Evolutionary conservation across 1,139 yeast genomes (phyloP), one percentile per base, ranked within the genome.

Genomic region (Williopsis jadinii): DNA sequence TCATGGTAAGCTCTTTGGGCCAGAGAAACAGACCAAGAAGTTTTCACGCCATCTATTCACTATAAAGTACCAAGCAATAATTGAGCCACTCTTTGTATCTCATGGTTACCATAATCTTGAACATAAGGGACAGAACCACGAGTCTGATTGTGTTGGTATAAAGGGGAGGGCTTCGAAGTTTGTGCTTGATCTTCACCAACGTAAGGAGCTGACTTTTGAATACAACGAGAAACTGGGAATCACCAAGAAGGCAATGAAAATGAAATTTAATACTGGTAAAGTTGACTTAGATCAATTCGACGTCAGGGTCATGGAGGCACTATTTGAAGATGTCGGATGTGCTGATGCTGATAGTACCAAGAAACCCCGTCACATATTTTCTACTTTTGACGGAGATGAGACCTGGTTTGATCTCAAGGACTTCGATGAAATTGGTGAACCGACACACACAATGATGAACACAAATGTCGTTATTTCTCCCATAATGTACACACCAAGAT

Each of bases 341-440:
- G 50, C 55, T 72, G 36, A 72, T 5, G 29, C 31, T 8, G 9
- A 14, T 5, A 13, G 19, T 2, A 35, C 36, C 5, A 30, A 26
- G n/a, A 12, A 24, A 11, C 10, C 28, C 9, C 35, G 35, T 12
- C 39, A 36, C 35, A 28, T 24, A 2, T 56, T 62, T 37, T 50
- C 58, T 13, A 53, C 57, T 6, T 63, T 58, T 49, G 69, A 65
- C 43, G 50, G 58, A 40, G 86, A 81, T 49, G 58, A 66, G 41
- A 59, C 77, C 0, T 92, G 97, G 97, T 66, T 80, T 40, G 97
- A 92, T 56, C 63, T 74, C 28, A 78, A 84, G 45, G 98, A 92
- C 62, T 92, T 80, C 53, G 68, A 76, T 12, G 97, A 92, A 55
- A 64, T 90, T 35, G 86, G 77, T 54, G 43, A 45, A 11, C 30